phyloP scores from a whole-genome alignment of 2,329 filamentous ascomycete species.

The Aspergillus fischeri region DNA sequence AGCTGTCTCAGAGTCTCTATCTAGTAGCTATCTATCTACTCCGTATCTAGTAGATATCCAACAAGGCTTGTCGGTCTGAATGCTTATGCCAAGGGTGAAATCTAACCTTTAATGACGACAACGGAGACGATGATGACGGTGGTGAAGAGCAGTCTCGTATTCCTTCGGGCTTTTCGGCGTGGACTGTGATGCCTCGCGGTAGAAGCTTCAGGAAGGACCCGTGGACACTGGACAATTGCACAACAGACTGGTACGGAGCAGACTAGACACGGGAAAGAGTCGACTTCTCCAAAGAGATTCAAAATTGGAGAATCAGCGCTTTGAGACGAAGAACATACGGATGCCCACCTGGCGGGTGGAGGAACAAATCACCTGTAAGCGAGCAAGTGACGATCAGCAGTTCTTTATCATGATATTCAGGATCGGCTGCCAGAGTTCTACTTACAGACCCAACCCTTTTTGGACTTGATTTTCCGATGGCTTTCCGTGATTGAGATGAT shows the following conservation, averaged over 20 bases:
- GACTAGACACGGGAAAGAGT: background rate
- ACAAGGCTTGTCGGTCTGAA: background rate
- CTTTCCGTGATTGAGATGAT: background rate
- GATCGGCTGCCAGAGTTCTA: slow-evolving; percentile 8
- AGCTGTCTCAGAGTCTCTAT: background rate
- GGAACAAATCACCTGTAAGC: background rate
- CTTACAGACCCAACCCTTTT: background rate
- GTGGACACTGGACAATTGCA: background rate
- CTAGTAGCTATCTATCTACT: too few relatives aligned
- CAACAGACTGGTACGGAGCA: background rate
- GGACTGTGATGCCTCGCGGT: too few relatives aligned
- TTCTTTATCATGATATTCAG: slow-evolving; percentile 14
- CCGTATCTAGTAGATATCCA: background rate
- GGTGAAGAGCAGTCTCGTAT: background rate
- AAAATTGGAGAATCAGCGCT: background rate
- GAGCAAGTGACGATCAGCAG: slow-evolving; percentile 3
- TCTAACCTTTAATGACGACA: background rate
- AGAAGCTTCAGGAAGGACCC: background rate
- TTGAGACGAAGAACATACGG: background rate
- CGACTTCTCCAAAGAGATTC: background rate
- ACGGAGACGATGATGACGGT: background rate
- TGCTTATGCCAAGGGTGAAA: background rate
- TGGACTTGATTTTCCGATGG: background rate
- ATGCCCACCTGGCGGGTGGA: background rate
- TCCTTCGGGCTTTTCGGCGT: background rate